Base-by-base conservation (phyloP, 306 rosid species). In the Inga leiocalycina region DNA sequence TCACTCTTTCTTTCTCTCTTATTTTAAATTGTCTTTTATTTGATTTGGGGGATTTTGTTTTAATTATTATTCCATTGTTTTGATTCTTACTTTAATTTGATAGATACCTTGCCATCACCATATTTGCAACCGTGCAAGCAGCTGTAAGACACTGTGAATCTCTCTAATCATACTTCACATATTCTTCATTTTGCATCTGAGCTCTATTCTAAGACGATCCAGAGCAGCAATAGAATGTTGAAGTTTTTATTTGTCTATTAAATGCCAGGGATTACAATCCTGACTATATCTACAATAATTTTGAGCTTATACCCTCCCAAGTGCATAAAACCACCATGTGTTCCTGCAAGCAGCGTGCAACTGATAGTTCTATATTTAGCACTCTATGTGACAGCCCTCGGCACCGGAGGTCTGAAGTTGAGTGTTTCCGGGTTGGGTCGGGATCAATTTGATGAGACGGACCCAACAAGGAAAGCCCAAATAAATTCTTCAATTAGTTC, bases 391-490 rank as follows among this genome's bases (percentile, higher is more conserved):
- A 93, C 91, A 0, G 94, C 98, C 13, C 93, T 93, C 0, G 98
- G 98, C 24, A 93, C 98, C 0, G 98, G 99, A 0, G 98, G 99
- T 10, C 78, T 95, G 11, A 95, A 95, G 81, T 93, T 98, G 0
- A 91, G 97, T 11, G 97, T 93, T 2, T 91, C 98, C 0, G 98
- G 97, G 4, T 93, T 95, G 99, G 98, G 3, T 93, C 98, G 0
- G 98, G 30, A 93, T 71, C 98, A 95, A 71, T 95, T 95, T 54
- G 94, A 93, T 11, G 99, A 91, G 0, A 10, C 85, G 0, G 90
- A 95, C 66, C 15, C 70, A 4, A 74, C 80, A 16, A 98, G 93
- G 88, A 87, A 82, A 71, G 12, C 13, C 8, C 88, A 78, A 4
- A 92, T 92, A 89, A 85, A 37, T 95, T 95, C 86, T 91, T 95